Percentiles rank a stretch among this genome's conserved stretches.
phyloP scores from a whole-genome alignment of 129 eudicot genomes.

The Flaveria trinervia region DNA sequence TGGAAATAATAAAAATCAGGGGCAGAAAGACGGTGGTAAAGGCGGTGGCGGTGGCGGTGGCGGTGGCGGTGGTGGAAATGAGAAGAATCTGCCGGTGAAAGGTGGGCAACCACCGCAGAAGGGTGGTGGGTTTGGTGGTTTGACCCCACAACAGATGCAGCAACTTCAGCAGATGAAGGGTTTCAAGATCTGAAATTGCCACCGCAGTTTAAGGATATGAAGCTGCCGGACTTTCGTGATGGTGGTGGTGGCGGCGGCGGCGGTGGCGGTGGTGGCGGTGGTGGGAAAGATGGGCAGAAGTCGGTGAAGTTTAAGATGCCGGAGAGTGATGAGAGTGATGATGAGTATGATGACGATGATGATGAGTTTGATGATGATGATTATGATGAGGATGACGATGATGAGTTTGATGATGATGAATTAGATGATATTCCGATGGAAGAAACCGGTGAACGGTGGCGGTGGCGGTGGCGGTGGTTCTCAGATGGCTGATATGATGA shows the following conservation, averaged over 20 bases:
- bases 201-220: conserved; percentile 49
- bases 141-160: conserved; percentile 40
- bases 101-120: conserved; percentile 29
- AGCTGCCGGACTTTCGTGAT: conserved; percentile 30
- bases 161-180: conserved; percentile 51
- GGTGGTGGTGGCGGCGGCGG: conserved; percentile 25
- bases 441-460: conserved; percentile 36
- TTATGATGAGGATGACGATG: conserved; percentile 40
- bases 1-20: too few relatives aligned
- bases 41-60: conserved; percentile 35
- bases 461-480: conserved; percentile 31
- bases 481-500: conserved; percentile 52
- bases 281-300: conserved; percentile 30
- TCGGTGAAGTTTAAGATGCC: conserved; percentile 43
- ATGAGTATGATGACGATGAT: conserved; percentile 38
- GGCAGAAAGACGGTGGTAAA: conserved; percentile 29
- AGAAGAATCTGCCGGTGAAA: neutral
- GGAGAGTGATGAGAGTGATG: conserved; percentile 28
- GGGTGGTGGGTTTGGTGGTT: conserved; percentile 38
- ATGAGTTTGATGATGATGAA: conserved; percentile 35
- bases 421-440: conserved; percentile 31
- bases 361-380: conserved; percentile 43
- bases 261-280: conserved; percentile 24
- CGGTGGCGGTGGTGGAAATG: conserved; percentile 21
- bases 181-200: conserved; percentile 45